These are phyloP conservation scores for Mycena filopes DNA, from an alignment of 768 basidiomycete species.

Conservation along the genomic window DNA sequence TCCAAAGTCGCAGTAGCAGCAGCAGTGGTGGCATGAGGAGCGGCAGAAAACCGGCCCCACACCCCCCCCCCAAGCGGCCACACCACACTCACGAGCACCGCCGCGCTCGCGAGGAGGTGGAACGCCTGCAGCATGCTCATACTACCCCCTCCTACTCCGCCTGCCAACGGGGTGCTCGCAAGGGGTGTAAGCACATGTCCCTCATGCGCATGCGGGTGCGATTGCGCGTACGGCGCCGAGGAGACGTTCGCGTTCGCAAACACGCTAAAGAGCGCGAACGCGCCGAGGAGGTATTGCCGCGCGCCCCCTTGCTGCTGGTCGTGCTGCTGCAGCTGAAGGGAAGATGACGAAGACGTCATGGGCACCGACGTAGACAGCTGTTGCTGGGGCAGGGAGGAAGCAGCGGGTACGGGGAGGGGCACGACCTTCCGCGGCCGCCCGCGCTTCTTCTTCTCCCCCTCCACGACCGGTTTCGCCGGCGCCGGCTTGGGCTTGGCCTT, in stretches of 20 bases:
- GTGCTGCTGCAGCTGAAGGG: slow-evolving; percentile 31
- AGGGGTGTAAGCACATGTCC: slow-evolving; percentile 66
- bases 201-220: slow-evolving; percentile 59
- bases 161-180: slow-evolving; percentile 40
- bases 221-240: slow-evolving; percentile 44
- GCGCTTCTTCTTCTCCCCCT: slow-evolving; percentile 81
- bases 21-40: neutral
- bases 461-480: slow-evolving; percentile 35
- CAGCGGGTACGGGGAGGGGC: slow-evolving; percentile 52
- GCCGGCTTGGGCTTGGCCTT: slow-evolving; percentile 56
- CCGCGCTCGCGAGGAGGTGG: slow-evolving; percentile 72
- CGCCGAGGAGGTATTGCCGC: slow-evolving; percentile 81
- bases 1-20: neutral
- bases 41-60: slow-evolving; percentile 41
- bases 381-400: slow-evolving; percentile 38
- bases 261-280: slow-evolving; percentile 87
- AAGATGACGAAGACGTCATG: slow-evolving; percentile 18
- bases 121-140: slow-evolving; percentile 69
- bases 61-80: slow-evolving; percentile 33
- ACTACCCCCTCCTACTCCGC: slow-evolving; percentile 29
- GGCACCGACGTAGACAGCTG: slow-evolving; percentile 36
- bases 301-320: slow-evolving; percentile 37
- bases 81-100: slow-evolving; percentile 69
- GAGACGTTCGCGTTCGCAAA: slow-evolving; percentile 79
- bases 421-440: slow-evolving; percentile 83